Conservation (phyloP, 768 basidiomycete species). For the Tephrocybe rancida region DNA sequence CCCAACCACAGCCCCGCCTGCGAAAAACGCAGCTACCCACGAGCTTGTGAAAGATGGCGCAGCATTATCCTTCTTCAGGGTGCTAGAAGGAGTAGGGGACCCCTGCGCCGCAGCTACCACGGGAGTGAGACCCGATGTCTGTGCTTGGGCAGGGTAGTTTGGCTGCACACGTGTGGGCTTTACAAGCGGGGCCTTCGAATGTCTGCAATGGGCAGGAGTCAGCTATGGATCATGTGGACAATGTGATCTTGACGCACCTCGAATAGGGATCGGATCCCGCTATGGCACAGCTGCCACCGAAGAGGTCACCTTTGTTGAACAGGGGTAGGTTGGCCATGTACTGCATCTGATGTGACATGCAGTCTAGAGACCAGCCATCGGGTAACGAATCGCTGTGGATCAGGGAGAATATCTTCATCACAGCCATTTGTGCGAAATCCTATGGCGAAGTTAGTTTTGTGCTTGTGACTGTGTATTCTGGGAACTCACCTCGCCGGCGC, state of each 20-base stretch:
- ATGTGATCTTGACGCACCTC: conserved; percentile 3
- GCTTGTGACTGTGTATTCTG: neutral
- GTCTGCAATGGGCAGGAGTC: conserved; percentile 1
- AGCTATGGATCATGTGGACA: neutral
- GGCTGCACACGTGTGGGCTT: conserved; percentile 9
- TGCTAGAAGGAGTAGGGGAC: neutral
- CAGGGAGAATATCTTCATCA: conserved; percentile 26
- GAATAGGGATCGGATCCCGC: conserved; percentile 9
- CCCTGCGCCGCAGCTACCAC: conserved; percentile 1
- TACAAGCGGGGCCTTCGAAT: conserved; percentile 11
- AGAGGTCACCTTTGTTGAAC: conserved; percentile 26
- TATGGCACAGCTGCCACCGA: conserved; percentile 28
- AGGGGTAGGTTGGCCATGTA: conserved; percentile 23
- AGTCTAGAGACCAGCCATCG: conserved; percentile 23
- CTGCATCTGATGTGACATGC: conserved; percentile 31
- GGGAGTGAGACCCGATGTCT: neutral
- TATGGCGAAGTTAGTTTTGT: conserved; percentile 3
- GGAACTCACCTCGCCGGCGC: conserved; percentile 26
- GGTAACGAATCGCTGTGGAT: conserved; percentile 24
- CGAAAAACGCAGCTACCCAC: neutral
- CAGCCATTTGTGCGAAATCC: conserved; percentile 33
- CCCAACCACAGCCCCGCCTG: neutral
- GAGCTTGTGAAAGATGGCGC: neutral
- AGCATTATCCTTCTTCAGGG: conserved; percentile 4
- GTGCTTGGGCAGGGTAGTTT: neutral